Evolutionary conservation across 495 filamentous ascomycete species (phyloP), one percentile per base, ranked within the genome.

Genomic region (Sordaria brevicollis): DNA sequence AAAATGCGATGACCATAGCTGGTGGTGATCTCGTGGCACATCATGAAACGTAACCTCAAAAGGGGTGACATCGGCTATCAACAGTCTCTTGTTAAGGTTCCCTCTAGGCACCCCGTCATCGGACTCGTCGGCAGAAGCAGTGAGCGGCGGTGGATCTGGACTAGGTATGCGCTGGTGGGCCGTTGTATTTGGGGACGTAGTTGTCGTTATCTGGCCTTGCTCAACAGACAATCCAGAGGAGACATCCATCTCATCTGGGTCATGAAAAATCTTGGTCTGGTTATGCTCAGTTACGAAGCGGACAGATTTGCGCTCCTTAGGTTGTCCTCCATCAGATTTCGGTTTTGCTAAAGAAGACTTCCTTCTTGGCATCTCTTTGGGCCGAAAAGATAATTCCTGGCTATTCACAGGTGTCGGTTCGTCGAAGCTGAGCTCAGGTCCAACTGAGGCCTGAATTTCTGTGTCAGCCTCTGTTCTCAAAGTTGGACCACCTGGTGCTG

Each of bases 231-330:
- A 35, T 36, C 35, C 36, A 31, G 71, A 71, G 15, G 71, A 71
- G 15, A 75, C 35, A 35, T 78, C 75, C 73, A 78, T 75, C 5
- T 68, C 68, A 36, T 77, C 76, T 1, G 74, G 71, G 37, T 77
- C 77, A 25, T 74, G 66, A 37, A 70, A 68, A 7, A 77, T 5
- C 0, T 31, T 17, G 3, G 33, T 17, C 9, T 78, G 65, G 9
- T 79, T 71, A 33, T 72, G 72, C n/a, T 70, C 75, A 66, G 67
- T 76, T 37, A 74, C 67, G 70, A 82, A 83, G 37, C 79, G 79
- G 43, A 83, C 82, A 41, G 80, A 79, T 41, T 83, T 83, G 19
- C 73, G 78, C 35, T 75, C 72, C 71, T 79, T 78, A 1, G 13
- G 66, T 21, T 38, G 35, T 67, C 37, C 35, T 38, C 66, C 66